Evolutionary conservation across 306 rosid genomes (phyloP).

Genomic region (Ochetophila trinervis): DNA sequence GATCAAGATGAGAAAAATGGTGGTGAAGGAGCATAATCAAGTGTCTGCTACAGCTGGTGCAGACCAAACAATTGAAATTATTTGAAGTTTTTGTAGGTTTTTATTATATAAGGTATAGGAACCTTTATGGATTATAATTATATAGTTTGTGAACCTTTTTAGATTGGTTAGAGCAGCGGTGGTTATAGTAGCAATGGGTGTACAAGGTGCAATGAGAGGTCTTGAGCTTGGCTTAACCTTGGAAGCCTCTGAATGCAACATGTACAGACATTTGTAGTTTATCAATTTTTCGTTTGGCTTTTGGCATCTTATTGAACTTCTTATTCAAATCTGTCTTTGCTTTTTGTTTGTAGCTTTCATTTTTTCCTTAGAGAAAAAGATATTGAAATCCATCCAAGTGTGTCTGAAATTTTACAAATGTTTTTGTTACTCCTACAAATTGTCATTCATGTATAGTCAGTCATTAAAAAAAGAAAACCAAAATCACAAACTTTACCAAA

Average conservation of each 20-base stretch:
- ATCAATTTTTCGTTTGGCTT: not conserved
- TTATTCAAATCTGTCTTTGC: not conserved
- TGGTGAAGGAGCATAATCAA: constrained; percentile 70
- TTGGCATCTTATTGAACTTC: not conserved
- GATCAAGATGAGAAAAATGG: constrained; percentile 51
- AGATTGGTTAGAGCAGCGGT: constrained; percentile 13
- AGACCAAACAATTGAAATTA: constrained; percentile 42
- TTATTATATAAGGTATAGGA: not conserved
- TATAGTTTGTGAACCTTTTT: not conserved
- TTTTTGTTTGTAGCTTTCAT: too few relatives aligned
- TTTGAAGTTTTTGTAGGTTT: constrained; percentile 25
- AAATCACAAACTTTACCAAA: too few relatives aligned
- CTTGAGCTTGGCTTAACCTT: too few relatives aligned
- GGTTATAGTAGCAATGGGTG: constrained; percentile 34
- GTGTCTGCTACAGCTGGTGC: constrained; percentile 60
- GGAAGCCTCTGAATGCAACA: not conserved
- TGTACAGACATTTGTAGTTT: constrained; percentile 3
- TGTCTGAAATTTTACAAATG: too few relatives aligned
- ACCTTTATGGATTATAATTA: not conserved
- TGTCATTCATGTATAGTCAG: too few relatives aligned
- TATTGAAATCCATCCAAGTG: too few relatives aligned
- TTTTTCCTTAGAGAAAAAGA: too few relatives aligned
- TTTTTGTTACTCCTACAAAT: too few relatives aligned
- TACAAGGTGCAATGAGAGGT: not conserved
- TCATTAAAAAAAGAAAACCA: too few relatives aligned